A percentile compares a stretch with the other conserved stretches of the same genome.
phyloP scores from a whole-genome alignment of 2,329 filamentous ascomycete species.

The Sphaerulina musiva region DNA sequence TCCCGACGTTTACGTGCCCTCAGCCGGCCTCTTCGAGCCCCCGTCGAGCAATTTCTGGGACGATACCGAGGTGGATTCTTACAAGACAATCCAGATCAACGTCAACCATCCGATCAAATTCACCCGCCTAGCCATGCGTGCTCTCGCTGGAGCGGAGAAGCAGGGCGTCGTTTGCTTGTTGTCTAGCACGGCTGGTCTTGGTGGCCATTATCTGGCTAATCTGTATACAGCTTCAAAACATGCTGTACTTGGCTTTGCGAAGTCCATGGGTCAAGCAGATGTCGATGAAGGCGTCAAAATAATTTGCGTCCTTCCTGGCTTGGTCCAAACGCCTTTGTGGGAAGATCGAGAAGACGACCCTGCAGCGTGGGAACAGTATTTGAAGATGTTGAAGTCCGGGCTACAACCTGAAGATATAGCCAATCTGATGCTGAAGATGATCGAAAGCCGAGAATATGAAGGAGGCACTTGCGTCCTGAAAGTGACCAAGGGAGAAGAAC shows the following conservation, averaged over 20 bases:
- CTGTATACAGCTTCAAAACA: conserved; percentile 37
- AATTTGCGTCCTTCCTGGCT: conserved; percentile 34
- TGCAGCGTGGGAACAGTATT: conserved; percentile 14
- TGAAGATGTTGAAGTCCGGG: conserved; percentile 13
- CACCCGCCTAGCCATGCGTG: conserved; percentile 20
- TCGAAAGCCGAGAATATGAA: conserved; percentile 19
- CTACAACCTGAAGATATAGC: conserved; percentile 21
- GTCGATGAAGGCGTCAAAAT: conserved; percentile 38
- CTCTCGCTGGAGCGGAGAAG: conserved; percentile 21
- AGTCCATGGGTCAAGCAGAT: conserved; percentile 41
- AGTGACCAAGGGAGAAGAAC: conserved; percentile 16
- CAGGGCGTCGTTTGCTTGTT: conserved; percentile 19
- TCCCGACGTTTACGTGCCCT: conserved; percentile 20
- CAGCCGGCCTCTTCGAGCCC: conserved; percentile 17
- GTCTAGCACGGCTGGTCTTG: conserved; percentile 15
- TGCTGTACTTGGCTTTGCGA: conserved; percentile 40
- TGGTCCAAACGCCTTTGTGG: conserved; percentile 24
- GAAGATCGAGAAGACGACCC: conserved; percentile 34
- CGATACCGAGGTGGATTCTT: conserved; percentile 16
- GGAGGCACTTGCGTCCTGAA: conserved; percentile 23
- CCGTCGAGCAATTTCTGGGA: conserved; percentile 21
- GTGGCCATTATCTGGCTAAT: conserved; percentile 20
- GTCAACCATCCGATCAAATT: conserved; percentile 21
- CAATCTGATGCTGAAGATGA: conserved; percentile 21
- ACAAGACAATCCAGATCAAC: conserved; percentile 22